These are phyloP conservation scores for Pecoramyces ruminantium DNA, from an alignment of 192 early-diverging fungal species.

Conservation along the genomic window DNA sequence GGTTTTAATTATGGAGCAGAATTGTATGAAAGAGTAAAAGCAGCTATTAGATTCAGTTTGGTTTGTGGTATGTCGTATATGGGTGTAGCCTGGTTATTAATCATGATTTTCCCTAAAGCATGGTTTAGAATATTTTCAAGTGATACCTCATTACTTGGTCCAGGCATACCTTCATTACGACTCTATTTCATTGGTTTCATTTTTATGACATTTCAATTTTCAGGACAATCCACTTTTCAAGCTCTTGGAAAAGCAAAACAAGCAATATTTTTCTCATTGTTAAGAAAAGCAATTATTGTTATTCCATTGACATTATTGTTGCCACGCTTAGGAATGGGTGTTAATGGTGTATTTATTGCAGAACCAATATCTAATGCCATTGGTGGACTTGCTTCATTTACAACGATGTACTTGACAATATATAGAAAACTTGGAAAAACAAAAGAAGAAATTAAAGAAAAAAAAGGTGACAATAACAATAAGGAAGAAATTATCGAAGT, in stretches of 20 bases:
- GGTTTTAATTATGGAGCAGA: not conserved
- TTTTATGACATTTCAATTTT: not conserved
- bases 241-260: not conserved
- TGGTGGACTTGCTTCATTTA: not conserved
- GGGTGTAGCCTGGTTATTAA: not conserved
- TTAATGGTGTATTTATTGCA: not conserved
- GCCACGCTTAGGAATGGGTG: not conserved
- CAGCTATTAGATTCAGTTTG: not conserved
- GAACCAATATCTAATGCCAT: not conserved
- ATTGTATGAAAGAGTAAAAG: not conserved
- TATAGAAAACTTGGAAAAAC: not conserved
- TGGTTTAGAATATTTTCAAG: not conserved
- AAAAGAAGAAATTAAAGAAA: not conserved
- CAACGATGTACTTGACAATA: not conserved
- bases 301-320: not conserved
- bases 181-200: not conserved
- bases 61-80: not conserved
- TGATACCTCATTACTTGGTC: not conserved
- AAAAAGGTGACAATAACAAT: too few relatives aligned
- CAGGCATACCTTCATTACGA: not conserved
- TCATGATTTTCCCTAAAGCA: not conserved
- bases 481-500: too few relatives aligned
- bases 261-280: not conserved
- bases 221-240: not conserved
- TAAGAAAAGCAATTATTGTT: not conserved